Percentiles rank a stretch among this genome's conserved stretches.
Evolutionary conservation across 2,329 filamentous ascomycete genomes (phyloP).

Genomic region (Alternaria alternata): DNA sequence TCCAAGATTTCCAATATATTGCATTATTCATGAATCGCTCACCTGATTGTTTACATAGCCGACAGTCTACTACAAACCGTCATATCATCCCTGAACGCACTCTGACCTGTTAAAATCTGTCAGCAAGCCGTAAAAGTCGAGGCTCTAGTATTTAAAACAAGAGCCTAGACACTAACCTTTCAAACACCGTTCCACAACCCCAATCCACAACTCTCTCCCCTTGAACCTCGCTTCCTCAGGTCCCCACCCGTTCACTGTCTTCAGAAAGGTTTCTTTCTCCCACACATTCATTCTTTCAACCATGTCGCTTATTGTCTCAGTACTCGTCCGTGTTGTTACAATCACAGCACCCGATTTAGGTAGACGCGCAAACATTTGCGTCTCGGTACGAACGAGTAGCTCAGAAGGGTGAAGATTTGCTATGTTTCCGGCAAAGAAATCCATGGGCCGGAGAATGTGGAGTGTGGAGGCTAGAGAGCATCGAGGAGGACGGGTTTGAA

Average conservation of each 20-base stretch:
- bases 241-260: conserved; percentile 36
- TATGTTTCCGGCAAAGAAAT: conserved; percentile 38
- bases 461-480: conserved; percentile 53
- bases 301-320: conserved; percentile 43
- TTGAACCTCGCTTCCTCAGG: conserved; percentile 32
- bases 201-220: conserved; percentile 37
- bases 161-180: background rate
- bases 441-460: conserved; percentile 55
- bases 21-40: background rate
- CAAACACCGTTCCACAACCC: conserved; percentile 29
- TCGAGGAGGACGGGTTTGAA: conserved; percentile 55
- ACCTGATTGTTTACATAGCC: background rate
- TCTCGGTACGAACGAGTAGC: conserved; percentile 59
- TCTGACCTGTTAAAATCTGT: background rate
- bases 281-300: background rate
- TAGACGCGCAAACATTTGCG: conserved; percentile 60
- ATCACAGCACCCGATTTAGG: conserved; percentile 56
- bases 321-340: conserved; percentile 60
- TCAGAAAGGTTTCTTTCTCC: conserved; percentile 21
- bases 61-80: conserved; percentile 9
- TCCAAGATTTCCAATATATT: too few relatives aligned
- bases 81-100: conserved; percentile 14
- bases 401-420: conserved; percentile 44
- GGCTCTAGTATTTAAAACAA: too few relatives aligned
- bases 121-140: background rate